Percentiles rank a stretch among this genome's conserved stretches.
Conservation (phyloP, 2,329 filamentous ascomycete species). For the Venturia carpophila region DNA sequence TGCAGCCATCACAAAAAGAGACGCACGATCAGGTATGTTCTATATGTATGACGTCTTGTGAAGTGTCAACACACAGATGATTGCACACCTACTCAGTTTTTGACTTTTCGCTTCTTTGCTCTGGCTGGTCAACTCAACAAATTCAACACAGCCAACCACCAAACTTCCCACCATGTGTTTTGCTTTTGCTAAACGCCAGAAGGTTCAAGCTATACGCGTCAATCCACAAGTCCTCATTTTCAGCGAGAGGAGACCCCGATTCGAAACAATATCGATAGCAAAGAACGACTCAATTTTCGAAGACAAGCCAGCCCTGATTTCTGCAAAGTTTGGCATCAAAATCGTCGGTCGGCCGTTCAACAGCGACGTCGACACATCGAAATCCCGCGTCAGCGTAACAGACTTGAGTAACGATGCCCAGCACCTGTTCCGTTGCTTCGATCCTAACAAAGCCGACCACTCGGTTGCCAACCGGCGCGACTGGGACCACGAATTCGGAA, state of each 20-base stretch:
- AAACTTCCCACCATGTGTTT: neutral
- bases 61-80: neutral
- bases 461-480: neutral
- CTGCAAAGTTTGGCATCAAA: slow-evolving; percentile 1
- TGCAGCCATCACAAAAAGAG: slow-evolving; percentile 3
- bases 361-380: neutral
- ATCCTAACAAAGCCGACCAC: slow-evolving; percentile 4
- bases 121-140: neutral
- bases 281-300: slow-evolving; percentile 5
- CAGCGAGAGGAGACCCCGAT: neutral
- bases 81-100: neutral
- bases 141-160: neutral
- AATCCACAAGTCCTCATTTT: slow-evolving; percentile 4
- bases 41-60: slow-evolving; percentile 10
- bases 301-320: neutral
- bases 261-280: slow-evolving; percentile 9
- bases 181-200: neutral
- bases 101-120: neutral
- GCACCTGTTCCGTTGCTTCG: slow-evolving; percentile 12
- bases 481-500: slow-evolving; percentile 14
- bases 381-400: neutral
- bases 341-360: neutral
- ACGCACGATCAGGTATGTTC: slow-evolving; percentile 6
- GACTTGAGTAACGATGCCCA: slow-evolving; percentile 4
- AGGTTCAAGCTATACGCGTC: slow-evolving; percentile 13